These are phyloP conservation scores for Microbotryomycetes sp. DNA, from an alignment of 1,284 basidiomycete genomes.

Conservation along the genomic window DNA sequence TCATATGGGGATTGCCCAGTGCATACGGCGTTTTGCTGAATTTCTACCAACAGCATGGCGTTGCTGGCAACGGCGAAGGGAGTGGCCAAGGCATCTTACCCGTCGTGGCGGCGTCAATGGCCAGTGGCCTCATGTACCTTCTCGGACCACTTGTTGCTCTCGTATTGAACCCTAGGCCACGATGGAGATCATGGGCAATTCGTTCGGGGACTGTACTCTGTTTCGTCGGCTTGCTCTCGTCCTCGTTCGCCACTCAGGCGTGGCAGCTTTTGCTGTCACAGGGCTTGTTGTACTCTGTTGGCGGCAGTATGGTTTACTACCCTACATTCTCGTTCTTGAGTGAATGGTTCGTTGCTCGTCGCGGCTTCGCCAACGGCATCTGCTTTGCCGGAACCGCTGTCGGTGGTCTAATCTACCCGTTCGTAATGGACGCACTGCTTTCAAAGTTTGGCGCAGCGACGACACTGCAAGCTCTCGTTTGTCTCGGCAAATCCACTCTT, in stretches of 20 bases:
- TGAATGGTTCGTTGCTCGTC: conserved; percentile 46
- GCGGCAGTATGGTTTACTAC: conserved; percentile 35
- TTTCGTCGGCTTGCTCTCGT: conserved; percentile 2
- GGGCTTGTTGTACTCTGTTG: conserved; percentile 44
- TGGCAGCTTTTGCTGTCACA: conserved; percentile 42
- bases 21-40: conserved; percentile 33
- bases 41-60: conserved; percentile 8
- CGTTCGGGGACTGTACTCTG: conserved; percentile 5
- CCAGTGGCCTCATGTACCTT: conserved; percentile 13
- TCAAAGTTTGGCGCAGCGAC: conserved; percentile 1
- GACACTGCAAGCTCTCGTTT: conserved; percentile 6
- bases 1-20: conserved; percentile 45
- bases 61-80: not conserved
- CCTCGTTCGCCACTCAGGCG: conserved; percentile 35
- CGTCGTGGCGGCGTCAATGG: not conserved
- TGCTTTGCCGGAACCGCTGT: conserved; percentile 43
- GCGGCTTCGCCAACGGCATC: conserved; percentile 46
- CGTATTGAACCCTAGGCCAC: conserved; percentile 17
- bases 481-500: not conserved
- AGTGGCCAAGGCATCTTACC: not conserved
- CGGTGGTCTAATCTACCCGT: conserved; percentile 44
- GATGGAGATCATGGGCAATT: conserved; percentile 6
- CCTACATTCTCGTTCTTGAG: conserved; percentile 41
- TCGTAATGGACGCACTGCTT: conserved; percentile 33
- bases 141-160: conserved; percentile 18